Percentiles rank a stretch among this genome's conserved stretches.
Evolutionary conservation across 2,329 filamentous ascomycete genomes (phyloP).

Genomic region (Fusarium lateritium): DNA sequence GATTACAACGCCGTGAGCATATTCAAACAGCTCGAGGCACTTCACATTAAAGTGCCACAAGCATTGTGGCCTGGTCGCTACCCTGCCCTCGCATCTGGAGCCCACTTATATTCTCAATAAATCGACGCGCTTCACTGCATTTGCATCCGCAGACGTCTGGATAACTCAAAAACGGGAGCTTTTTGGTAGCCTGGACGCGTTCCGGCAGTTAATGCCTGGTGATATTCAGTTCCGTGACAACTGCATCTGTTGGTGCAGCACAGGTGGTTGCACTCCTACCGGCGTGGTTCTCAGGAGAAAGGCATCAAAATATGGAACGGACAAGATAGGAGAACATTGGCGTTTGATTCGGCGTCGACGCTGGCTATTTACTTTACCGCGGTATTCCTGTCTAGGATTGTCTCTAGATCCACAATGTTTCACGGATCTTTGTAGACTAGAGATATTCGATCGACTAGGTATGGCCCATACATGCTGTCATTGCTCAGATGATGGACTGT

Average conservation of each 20-base stretch:
- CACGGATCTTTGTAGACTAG: constrained; percentile 3
- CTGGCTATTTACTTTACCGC: background rate
- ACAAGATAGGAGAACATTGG: background rate
- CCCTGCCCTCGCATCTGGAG: background rate
- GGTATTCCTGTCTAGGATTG: background rate
- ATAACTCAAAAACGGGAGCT: background rate
- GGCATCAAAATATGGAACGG: background rate
- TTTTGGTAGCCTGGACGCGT: background rate
- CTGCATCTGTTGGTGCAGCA: constrained; percentile 7
- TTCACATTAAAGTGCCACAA: background rate
- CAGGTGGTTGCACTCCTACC: background rate
- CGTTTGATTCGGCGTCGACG: background rate
- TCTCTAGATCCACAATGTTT: background rate
- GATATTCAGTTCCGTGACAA: background rate
- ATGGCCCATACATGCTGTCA: constrained; percentile 10
- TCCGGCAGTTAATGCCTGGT: background rate
- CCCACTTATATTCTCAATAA: background rate
- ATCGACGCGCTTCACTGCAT: fast-evolving
- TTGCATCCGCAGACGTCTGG: background rate
- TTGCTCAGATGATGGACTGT: background rate
- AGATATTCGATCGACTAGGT: constrained; percentile 5
- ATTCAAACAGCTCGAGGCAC: background rate
- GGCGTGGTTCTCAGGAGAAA: background rate
- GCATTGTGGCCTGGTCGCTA: background rate
- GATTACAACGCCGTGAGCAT: background rate